Percentiles rank a stretch among this genome's conserved stretches.
These are phyloP conservation scores for Paracoccidioides lutzii DNA, from an alignment of 2,329 filamentous ascomycete species.

Conservation along the genomic window DNA sequence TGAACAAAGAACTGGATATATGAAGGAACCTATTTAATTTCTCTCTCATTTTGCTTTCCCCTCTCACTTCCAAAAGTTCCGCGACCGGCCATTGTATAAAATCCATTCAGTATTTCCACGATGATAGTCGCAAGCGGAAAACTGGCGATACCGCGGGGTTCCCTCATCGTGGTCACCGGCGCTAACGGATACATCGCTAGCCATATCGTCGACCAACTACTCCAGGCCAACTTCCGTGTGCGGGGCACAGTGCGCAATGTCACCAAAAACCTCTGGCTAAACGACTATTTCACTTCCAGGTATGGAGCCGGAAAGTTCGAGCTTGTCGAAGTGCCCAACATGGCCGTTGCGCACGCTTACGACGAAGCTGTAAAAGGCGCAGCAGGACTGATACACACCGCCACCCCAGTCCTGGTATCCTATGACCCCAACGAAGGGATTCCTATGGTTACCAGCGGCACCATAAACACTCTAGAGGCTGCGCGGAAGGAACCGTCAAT, in stretches of 20 bases:
- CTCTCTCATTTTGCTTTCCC: no score
- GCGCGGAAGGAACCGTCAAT: constrained; percentile 13
- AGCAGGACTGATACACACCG: constrained; percentile 1
- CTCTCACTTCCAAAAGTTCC: no score
- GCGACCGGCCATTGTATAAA: neutral
- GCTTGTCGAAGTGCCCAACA: constrained; percentile 3
- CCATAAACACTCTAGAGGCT: neutral
- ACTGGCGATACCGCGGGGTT: constrained; percentile 17
- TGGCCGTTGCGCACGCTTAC: constrained; percentile 2
- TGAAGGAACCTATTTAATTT: no score
- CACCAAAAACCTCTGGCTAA: neutral
- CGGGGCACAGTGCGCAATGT: constrained; percentile 34
- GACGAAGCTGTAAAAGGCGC: constrained; percentile 3
- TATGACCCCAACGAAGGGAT: constrained; percentile 2
- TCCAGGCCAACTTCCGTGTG: constrained; percentile 31
- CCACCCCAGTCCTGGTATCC: neutral
- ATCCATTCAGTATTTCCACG: neutral
- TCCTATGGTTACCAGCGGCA: neutral
- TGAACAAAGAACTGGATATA: no score
- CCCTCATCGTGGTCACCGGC: constrained; percentile 35
- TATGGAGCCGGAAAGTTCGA: neutral
- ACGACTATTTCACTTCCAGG: neutral
- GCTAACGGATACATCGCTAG: constrained; percentile 35
- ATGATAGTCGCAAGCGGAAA: neutral
- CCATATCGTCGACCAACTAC: constrained; percentile 30